Conservation (phyloP, 2,329 filamentous ascomycete genomes). For the Lecanosticta acicola region DNA sequence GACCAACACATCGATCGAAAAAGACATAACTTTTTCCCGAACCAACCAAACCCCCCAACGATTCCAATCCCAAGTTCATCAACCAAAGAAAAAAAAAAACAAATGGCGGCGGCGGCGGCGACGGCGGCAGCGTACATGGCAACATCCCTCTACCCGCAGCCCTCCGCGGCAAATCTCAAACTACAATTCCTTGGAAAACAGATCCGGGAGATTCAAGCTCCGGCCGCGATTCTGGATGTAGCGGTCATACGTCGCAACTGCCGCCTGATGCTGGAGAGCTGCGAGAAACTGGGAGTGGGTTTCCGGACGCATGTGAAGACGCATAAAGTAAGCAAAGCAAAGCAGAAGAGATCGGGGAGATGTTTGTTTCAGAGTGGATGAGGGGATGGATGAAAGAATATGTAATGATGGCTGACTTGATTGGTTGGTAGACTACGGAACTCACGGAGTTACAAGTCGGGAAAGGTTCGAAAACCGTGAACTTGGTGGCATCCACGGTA, state of each 20-base stretch:
- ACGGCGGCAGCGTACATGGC: constrained; percentile 15
- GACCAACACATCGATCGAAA: no score
- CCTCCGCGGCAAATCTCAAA: constrained; percentile 31
- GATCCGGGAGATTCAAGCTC: constrained; percentile 57
- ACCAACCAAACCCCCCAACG: neutral
- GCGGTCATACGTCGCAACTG: constrained; percentile 64
- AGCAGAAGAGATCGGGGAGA: neutral
- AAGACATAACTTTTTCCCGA: no score
- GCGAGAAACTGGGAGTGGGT: constrained; percentile 52
- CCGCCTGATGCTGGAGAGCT: constrained; percentile 62
- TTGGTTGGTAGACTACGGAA: constrained; percentile 53
- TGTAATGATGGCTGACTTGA: neutral
- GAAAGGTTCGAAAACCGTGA: constrained; percentile 44
- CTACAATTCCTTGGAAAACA: constrained; percentile 53
- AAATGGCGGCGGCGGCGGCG: constrained; percentile 1
- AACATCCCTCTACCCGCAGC: constrained; percentile 28
- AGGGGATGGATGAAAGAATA: neutral
- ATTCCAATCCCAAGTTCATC: neutral
- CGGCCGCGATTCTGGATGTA: constrained; percentile 63
- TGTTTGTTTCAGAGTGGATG: neutral
- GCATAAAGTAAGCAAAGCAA: constrained; percentile 57
- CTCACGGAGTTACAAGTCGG: constrained; percentile 67
- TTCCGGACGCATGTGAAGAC: constrained; percentile 79
- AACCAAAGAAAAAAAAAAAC: neutral
- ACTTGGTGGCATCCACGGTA: constrained; percentile 69